Evolutionary conservation across 164 flowering plant genomes (phyloP), one percentile per base, ranked within the genome.

Genomic region (Hamamelis virginiana): DNA sequence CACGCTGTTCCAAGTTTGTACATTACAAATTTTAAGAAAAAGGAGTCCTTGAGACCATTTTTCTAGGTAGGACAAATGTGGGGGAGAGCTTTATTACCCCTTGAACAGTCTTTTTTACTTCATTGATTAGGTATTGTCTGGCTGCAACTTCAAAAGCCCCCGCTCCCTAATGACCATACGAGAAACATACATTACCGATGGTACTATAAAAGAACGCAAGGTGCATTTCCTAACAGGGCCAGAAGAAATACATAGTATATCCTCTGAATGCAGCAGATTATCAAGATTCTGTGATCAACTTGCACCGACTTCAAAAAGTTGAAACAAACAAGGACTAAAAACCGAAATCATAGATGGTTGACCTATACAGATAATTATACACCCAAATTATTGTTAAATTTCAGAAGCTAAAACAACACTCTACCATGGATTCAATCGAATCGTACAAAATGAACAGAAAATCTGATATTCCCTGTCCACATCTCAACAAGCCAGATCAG

Each of bases 141-240:
- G 99, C 97, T 70, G 98, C 99, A 77, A 96, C 87, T 82, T 96
- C 99, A 82, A 96, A 96, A 66, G 99, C 95, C 47, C 99, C 99
- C 5, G 98, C 99, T 18, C 99, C 99, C 99, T 96, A 81, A 61
- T 66, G 23, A 9, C 62, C 55, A 59, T 15, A 51, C 26, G 63
- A 27, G 25, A 28, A 41, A 48, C 28, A 57, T 62, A n/a, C 15
- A 38, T 55, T 52, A 25, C 46, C 41, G 41, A 33, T 6, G 6
- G 41, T 33, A 33, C 41, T 33, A 33, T 2, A 33, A 33, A 2
- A 33, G 41, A 2, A 33, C 6, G 41, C 41, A 33, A 33, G 41
- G 41, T 33, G 41, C 41, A 33, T 33, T 33, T 33, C 41, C 41
- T 33, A 6, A 33, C 41, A 2, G 41, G 41, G 4, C 41, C 6